Percentiles rank a stretch among this genome's conserved stretches.
Evolutionary conservation across 140 eudicot genomes (phyloP).

Genomic region (Ambrosia hybrid): DNA sequence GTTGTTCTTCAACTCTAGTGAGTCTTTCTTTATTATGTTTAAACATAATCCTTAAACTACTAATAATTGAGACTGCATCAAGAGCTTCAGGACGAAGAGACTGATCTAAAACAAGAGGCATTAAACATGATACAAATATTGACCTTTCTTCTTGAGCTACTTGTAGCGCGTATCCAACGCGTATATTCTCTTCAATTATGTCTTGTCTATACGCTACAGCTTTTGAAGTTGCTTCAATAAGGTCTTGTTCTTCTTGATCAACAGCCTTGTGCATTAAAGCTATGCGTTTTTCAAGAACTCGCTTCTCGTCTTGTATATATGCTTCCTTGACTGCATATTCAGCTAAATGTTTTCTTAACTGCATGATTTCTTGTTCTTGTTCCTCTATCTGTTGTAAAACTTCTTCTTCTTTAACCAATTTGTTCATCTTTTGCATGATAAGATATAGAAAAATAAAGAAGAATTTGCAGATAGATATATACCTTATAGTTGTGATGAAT

Average conservation of each 20-base stretch:
- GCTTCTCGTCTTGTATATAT: conserved; percentile 53
- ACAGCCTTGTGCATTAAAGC: conserved; percentile 47
- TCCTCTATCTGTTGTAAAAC: conserved; percentile 46
- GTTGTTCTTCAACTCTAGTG: conserved; percentile 60
- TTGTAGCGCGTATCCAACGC: conserved; percentile 76
- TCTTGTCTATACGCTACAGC: conserved; percentile 87
- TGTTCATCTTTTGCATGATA: conserved; percentile 28
- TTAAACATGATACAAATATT: conserved; percentile 60
- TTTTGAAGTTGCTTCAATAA: conserved; percentile 72
- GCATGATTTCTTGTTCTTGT: conserved; percentile 64
- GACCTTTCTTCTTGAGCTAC: conserved; percentile 85
- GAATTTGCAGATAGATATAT: conserved; percentile 18
- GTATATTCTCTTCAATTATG: conserved; percentile 87
- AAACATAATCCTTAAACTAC: conserved; percentile 76
- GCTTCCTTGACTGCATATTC: conserved; percentile 76
- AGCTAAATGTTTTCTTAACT: conserved; percentile 58
- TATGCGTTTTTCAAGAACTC: conserved; percentile 27
- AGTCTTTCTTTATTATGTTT: conserved; percentile 77
- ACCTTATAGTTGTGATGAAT: conserved; percentile 22
- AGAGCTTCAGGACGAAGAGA: conserved; percentile 61
- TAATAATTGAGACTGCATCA: conserved; percentile 82
- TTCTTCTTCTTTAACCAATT: conserved; percentile 36
- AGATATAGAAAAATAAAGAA: background rate
- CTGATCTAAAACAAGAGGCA: conserved; percentile 77
- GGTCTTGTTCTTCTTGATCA: conserved; percentile 86